These are phyloP conservation scores for Scleroderma citrinum DNA, from an alignment of 768 basidiomycete genomes.

Conservation along the genomic window DNA sequence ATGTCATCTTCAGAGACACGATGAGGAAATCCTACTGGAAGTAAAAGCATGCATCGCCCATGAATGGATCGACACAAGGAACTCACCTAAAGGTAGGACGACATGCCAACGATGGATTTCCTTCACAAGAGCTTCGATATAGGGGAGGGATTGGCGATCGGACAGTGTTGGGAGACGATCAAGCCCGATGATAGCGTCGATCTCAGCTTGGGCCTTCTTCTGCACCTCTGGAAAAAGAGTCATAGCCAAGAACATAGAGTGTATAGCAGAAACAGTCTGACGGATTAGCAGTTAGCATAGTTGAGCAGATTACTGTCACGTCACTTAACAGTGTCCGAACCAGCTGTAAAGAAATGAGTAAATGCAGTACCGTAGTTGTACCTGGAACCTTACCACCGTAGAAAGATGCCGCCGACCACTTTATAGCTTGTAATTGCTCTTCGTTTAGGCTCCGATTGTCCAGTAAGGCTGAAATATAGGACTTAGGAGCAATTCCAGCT, in stretches of 20 bases:
- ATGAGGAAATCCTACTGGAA: slow-evolving; percentile 20
- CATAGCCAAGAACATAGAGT: slow-evolving; percentile 11
- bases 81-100: background rate
- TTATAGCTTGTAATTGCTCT: no score
- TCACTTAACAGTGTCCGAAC: slow-evolving; percentile 38
- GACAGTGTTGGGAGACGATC: slow-evolving; percentile 10
- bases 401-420: no score
- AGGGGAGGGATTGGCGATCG: slow-evolving; percentile 13
- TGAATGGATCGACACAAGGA: slow-evolving; percentile 21
- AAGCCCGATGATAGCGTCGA: slow-evolving; percentile 10
- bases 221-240: slow-evolving; percentile 10
- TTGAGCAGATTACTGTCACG: slow-evolving; percentile 38
- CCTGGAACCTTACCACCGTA: no score
- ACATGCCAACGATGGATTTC: slow-evolving; percentile 8
- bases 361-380: background rate
- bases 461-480: slow-evolving; percentile 53
- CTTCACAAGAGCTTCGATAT: slow-evolving; percentile 9
- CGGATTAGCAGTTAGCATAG: slow-evolving; percentile 25
- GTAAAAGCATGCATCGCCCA: slow-evolving; percentile 46
- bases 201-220: slow-evolving; percentile 12
- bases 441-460: slow-evolving; percentile 32
- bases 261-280: background rate
- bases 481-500: slow-evolving; percentile 41
- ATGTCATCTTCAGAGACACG: slow-evolving; percentile 2
- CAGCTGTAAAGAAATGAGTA: slow-evolving; percentile 25